Conservation (phyloP, 2,329 filamentous ascomycete genomes). For the Macroventuria anomochaeta region DNA sequence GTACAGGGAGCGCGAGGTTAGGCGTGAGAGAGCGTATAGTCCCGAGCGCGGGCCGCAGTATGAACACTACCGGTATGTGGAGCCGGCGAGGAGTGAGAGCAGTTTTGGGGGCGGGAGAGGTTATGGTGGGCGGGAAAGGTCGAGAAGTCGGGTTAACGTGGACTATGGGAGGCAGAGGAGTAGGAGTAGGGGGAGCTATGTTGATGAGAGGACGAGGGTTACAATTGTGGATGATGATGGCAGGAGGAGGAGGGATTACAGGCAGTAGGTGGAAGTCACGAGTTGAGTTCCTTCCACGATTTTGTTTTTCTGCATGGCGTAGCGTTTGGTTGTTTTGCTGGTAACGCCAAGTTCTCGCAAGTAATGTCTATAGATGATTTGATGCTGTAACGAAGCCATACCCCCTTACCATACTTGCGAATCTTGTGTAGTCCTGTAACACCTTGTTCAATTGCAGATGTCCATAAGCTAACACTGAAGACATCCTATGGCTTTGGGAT, state of each 20-base stretch:
- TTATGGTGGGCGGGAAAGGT: constrained; percentile 34
- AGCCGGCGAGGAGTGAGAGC: constrained; percentile 45
- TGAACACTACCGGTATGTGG: constrained; percentile 57
- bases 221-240: constrained; percentile 36
- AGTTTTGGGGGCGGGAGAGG: constrained; percentile 36
- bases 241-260: constrained; percentile 30
- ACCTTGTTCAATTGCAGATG: not conserved
- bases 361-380: constrained; percentile 11
- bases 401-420: not conserved
- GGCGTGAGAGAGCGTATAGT: constrained; percentile 48
- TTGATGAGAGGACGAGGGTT: constrained; percentile 43
- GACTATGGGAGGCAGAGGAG: constrained; percentile 14
- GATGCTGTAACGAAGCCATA: not conserved
- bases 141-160: constrained; percentile 40
- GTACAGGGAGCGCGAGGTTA: constrained; percentile 53
- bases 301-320: not conserved
- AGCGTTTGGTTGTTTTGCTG: not conserved
- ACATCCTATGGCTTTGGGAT: not conserved
- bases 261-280: not conserved
- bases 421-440: not conserved
- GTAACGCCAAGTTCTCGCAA: not conserved
- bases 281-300: too few species aligned
- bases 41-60: constrained; percentile 48
- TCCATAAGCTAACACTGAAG: not conserved
- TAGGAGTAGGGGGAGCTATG: constrained; percentile 24